Base-by-base conservation (phyloP, 2,329 filamentous ascomycete genomes). In the Alternaria panax region DNA sequence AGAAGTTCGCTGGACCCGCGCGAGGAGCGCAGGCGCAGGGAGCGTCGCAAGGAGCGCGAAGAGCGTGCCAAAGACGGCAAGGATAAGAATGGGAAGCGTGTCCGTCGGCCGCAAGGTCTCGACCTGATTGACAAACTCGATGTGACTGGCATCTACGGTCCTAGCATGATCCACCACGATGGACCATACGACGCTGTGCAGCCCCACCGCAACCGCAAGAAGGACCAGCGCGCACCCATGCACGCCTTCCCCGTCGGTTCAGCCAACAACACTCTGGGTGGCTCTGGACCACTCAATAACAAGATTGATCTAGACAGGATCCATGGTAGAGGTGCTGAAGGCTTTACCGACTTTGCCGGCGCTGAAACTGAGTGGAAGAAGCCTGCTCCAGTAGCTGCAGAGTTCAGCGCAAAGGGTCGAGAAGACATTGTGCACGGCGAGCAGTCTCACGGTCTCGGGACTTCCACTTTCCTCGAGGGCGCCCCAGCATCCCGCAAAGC, bases 51-150 rank as follows among this genome's bases (percentile, higher is more conserved):
- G 66, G 82, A 84, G 71, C 83, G 82, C 11, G 84, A 84, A 78
- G 80, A 78, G 65, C 68, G 72, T 52, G 67, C 74, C 42, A 79
- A 72, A 41, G 78, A 78, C 43, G 73, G 74, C 65, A 60, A 57
- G 18, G 57, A 60, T 27, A 46, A 45, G 38, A 59, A 59, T 30
- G 57, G 70, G 48, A 70, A 71, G 63, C 64, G 63, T 28, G 73
- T 79, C 32, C 75, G 71, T 71, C 80, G 78, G 68, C 81, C 81
- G 14, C 76, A 80, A 51, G 80, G 85, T 30, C 78, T 98, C 65
- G 95, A 99, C 76, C 86, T 98, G 45, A 98, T 99, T 72, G 95
- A 99, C 81, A 94, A 97, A 77, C 83, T 99, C 66, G 95, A 98
- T 81, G 93, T 95, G 63, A 97, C 93, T 5, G 93, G 93, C 77